A percentile compares a stretch with the other conserved stretches of the same genome.
phyloP scores from a whole-genome alignment of 257 asterid genomes.

The Ajuga chamaepitys region DNA sequence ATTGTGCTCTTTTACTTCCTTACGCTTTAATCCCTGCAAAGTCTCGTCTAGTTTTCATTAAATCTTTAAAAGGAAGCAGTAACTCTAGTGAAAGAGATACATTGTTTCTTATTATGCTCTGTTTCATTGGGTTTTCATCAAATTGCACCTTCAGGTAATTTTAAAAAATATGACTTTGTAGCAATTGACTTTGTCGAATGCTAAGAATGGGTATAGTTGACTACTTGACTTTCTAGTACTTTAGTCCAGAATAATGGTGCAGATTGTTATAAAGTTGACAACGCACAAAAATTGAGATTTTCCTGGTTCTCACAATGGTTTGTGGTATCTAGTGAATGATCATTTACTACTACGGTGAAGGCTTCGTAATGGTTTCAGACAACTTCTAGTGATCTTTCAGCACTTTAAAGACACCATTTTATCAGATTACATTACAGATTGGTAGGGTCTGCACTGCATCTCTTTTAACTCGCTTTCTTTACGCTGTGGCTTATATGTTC shows the following conservation, averaged over 20 bases:
- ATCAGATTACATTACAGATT: conserved; percentile 15
- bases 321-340: background rate
- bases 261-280: background rate
- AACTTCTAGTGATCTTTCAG: conserved; percentile 6
- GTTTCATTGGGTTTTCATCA: background rate
- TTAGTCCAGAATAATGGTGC: conserved; percentile 2
- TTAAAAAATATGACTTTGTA: background rate
- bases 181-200: background rate
- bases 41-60: background rate
- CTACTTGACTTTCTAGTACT: background rate
- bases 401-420: background rate
- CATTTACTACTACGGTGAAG: background rate
- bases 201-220: background rate
- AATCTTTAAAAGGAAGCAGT: background rate
- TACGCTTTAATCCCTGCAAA: background rate
- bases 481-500: conserved; percentile 9
- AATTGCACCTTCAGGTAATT: background rate
- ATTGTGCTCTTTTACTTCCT: background rate
- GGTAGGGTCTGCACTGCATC: conserved; percentile 16
- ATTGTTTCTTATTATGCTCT: conserved; percentile 5
- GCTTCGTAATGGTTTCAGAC: background rate
- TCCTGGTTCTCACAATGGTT: background rate
- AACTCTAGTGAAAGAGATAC: background rate
- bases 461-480: background rate
- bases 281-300: background rate